Conservation (phyloP, 129 eudicot genomes). For the Flaveria robusta region DNA sequence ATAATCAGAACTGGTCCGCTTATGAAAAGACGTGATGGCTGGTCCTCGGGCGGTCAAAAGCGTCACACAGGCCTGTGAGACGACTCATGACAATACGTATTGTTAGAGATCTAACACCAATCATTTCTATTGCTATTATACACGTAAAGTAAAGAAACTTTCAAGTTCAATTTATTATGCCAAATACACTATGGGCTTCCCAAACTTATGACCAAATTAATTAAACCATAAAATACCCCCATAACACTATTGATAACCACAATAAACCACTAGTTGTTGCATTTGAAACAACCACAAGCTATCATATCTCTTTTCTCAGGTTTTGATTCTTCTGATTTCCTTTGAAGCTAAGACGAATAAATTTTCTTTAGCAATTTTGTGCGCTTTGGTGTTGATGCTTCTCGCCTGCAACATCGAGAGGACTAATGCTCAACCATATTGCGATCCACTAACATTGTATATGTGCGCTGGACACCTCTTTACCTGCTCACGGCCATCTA, state of each 20-base stretch:
- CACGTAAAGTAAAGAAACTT: not conserved
- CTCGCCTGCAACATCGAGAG: not conserved
- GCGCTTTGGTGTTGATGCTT: not conserved
- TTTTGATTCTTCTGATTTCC: not conserved
- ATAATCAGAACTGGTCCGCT: too few species aligned
- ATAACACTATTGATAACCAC: not conserved
- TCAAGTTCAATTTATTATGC: not conserved
- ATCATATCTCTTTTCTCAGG: not conserved
- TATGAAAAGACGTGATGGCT: too few species aligned
- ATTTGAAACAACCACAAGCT: not conserved
- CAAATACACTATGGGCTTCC: not conserved
- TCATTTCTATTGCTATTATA: too few species aligned
- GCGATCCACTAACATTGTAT: not conserved
- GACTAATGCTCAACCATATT: not conserved
- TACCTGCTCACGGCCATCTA: not conserved
- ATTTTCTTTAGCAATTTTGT: not conserved
- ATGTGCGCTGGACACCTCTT: not conserved
- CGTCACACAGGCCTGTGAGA: too few species aligned
- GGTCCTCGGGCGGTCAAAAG: too few species aligned
- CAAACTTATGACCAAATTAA: not conserved
- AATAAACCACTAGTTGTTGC: not conserved
- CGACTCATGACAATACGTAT: too few species aligned
- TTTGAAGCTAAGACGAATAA: not conserved
- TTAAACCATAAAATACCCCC: not conserved
- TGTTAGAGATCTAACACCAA: too few species aligned